phyloP scores from a whole-genome alignment of 2,329 filamentous ascomycete genomes.

The Aspergillus floridensis region DNA sequence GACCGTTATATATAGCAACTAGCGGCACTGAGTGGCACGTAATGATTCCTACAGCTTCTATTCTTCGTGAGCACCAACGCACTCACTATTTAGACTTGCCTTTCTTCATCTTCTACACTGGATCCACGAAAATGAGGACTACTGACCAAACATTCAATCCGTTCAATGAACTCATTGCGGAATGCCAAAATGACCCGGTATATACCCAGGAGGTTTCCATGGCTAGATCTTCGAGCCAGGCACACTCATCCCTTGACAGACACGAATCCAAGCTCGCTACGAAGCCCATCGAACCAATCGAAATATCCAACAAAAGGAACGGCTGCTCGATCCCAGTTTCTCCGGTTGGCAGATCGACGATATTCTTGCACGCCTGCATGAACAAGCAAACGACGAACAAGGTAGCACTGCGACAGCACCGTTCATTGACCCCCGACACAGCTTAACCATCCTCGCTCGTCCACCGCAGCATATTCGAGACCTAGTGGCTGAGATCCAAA shows the following conservation, averaged over 20 bases:
- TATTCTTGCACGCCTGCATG: slow-evolving; percentile 66
- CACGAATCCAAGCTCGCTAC: slow-evolving; percentile 67
- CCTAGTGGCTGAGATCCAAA: slow-evolving; percentile 68
- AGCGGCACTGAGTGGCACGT: too few species aligned
- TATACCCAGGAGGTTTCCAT: slow-evolving; percentile 21
- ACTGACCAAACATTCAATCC: slow-evolving; percentile 55
- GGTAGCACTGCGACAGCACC: slow-evolving; percentile 46
- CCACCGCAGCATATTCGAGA: slow-evolving; percentile 69
- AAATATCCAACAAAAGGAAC: slow-evolving; percentile 71
- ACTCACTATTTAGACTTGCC: too few species aligned
- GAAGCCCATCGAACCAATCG: slow-evolving; percentile 69
- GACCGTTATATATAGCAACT: too few species aligned
- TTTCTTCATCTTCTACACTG: not conserved
- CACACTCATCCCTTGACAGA: slow-evolving; percentile 5
- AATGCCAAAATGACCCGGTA: slow-evolving; percentile 67
- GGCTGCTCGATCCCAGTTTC: slow-evolving; percentile 68
- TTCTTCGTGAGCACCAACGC: too few species aligned
- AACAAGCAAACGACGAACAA: slow-evolving; percentile 20
- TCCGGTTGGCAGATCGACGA: slow-evolving; percentile 71
- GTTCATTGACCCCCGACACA: slow-evolving; percentile 74
- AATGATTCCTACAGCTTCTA: too few species aligned
- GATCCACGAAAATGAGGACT: not conserved
- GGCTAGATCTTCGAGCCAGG: not conserved
- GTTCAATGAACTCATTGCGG: slow-evolving; percentile 69
- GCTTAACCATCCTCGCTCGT: slow-evolving; percentile 83